Evolutionary conservation across 305 asterid species (phyloP), one percentile per base, ranked within the genome.

Genomic region (Fraxinus nigra): DNA sequence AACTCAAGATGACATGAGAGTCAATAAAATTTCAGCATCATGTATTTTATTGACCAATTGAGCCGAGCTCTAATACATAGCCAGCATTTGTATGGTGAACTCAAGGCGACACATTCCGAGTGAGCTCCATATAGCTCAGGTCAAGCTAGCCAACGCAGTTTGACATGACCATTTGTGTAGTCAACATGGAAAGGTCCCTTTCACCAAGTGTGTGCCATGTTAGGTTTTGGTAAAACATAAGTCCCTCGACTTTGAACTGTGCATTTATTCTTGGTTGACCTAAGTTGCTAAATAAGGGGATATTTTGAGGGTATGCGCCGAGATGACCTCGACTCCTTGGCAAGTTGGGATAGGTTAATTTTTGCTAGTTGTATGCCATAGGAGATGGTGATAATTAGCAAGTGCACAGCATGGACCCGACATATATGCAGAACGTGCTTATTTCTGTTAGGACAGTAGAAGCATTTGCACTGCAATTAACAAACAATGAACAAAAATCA

Each of bases 401-500:
- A 56, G 67, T 56, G 28, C 67, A 56, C 28, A 6, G 28, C 75
- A 69, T 78, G 20, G 54, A 48, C 18, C 30, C n/a, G 11, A 46
- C 18, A 18, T 79, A 24, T 33, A 8, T 56, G 26, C 63, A 43
- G 73, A 77, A 81, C 75, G 82, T 81, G 84, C 30, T 38, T 72
- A 77, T 37, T 75, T 35, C 22, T 32, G 26, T 1, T 30, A 8
- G 33, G 37, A 67, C 26, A 22, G 76, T 78, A 14, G 77, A 34
- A 75, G 26, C 48, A 24, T 30, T 56, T 37, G 76, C 33, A 28
- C 38, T 81, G 43, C 83, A 73, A 63, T 32, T 73, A 14, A 16
- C n/a, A 33, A 48, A 65, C 67, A n/a, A 61, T 26, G n/a, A 38
- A 30, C 2, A 7, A 54, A 37, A 28, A 51, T 51, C 0, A 22